Conservation (phyloP, 306 rosid genomes). For the Dryas octopetala region DNA sequence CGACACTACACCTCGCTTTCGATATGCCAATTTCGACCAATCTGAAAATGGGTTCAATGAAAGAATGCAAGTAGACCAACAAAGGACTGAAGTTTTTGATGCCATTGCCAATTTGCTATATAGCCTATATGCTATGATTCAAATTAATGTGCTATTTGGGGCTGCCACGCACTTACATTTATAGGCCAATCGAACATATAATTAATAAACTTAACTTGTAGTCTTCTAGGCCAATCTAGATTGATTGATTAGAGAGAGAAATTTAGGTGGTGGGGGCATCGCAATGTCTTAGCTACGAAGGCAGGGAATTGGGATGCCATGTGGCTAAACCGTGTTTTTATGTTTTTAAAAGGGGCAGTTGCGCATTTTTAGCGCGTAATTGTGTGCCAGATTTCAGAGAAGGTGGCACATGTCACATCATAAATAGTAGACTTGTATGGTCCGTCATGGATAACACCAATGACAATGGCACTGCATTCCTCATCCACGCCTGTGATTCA, state of each 20-base stretch:
- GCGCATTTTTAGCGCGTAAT: constrained; percentile 21
- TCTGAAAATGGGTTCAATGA: constrained; percentile 15
- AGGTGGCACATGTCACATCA: constrained; percentile 1
- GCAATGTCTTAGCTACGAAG: neutral
- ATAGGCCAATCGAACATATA: neutral
- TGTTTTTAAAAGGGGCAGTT: neutral
- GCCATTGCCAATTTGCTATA: constrained; percentile 10
- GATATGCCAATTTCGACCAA: no score
- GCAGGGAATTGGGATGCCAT: neutral
- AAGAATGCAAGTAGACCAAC: neutral
- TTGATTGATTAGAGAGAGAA: neutral
- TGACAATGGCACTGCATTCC: no score
- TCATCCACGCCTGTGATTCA: neutral
- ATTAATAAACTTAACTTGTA: neutral
- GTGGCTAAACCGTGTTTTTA: constrained; percentile 23
- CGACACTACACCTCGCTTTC: neutral
- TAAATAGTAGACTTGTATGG: neutral
- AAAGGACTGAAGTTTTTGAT: constrained; percentile 9
- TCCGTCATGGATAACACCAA: neutral
- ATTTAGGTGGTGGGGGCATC: neutral
- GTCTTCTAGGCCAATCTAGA: neutral
- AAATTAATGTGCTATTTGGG: neutral
- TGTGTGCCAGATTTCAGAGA: neutral
- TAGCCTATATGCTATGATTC: neutral
- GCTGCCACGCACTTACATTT: neutral